Conservation (phyloP, 2,329 filamentous ascomycete genomes). For the Paracamarosporium sp. region DNA sequence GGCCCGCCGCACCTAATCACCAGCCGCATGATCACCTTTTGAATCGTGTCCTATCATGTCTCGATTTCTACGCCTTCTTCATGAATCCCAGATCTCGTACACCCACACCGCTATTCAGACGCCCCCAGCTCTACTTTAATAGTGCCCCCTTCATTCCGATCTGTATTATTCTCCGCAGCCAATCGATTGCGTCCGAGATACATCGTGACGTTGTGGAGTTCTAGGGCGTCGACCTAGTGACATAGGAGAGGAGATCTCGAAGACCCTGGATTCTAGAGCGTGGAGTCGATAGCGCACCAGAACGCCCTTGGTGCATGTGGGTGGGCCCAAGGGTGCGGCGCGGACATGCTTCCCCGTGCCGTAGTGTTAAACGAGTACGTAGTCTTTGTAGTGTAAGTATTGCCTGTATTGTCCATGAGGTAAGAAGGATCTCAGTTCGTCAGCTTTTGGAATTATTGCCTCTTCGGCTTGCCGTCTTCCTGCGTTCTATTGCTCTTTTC, state of each 20-base stretch:
- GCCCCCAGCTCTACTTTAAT: not conserved
- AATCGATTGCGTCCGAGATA: not conserved
- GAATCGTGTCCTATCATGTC: not conserved
- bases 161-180: not conserved
- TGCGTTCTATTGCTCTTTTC: no score
- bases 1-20: not conserved
- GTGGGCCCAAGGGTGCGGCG: not conserved
- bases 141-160: not conserved
- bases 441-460: no score
- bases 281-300: not conserved
- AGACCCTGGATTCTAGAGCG: not conserved
- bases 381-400: no score
- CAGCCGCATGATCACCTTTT: not conserved
- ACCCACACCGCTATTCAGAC: constrained; percentile 10
- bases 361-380: no score
- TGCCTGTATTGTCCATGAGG: no score
- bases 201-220: not conserved
- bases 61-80: not conserved
- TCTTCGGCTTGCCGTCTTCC: no score
- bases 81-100: not conserved
- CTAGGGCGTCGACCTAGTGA: not conserved
- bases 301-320: not conserved
- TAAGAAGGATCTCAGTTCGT: no score
- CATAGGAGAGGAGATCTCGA: not conserved
- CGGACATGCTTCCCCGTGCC: constrained; percentile 2